phyloP scores from a whole-genome alignment of 2,329 filamentous ascomycete genomes.

The Colletotrichum sp. region DNA sequence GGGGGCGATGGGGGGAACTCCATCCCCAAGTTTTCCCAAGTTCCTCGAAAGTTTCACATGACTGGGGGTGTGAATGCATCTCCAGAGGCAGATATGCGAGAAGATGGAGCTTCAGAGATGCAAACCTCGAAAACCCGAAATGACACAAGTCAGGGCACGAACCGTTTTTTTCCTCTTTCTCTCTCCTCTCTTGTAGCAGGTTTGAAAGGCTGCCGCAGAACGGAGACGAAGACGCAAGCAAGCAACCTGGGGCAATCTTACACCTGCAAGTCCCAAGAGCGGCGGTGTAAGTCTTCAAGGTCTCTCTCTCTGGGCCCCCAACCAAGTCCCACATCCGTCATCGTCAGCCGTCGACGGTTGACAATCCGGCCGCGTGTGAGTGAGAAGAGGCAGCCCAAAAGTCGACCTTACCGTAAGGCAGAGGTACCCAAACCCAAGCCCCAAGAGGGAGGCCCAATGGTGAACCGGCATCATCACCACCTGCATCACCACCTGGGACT shows the following conservation, averaged over 20 bases:
- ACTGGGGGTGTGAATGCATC: not conserved
- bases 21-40: not conserved
- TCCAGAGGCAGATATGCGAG: not conserved
- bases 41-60: not conserved
- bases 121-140: not conserved
- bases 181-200: not conserved
- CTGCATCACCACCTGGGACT: not conserved
- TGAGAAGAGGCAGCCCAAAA: slow-evolving; percentile 3
- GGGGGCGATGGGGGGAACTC: not conserved
- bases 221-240: not conserved
- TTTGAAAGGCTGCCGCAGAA: not conserved
- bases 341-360: slow-evolving; percentile 14
- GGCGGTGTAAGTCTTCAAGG: slow-evolving; percentile 15
- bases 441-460: slow-evolving; percentile 1
- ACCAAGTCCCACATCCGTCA: slow-evolving; percentile 15
- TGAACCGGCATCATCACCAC: not conserved
- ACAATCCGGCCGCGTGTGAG: not conserved
- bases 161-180: not conserved
- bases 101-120: not conserved
- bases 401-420: slow-evolving; percentile 9
- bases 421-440: slow-evolving; percentile 7
- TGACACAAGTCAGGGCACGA: not conserved
- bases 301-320: not conserved
- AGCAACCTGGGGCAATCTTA: not conserved
- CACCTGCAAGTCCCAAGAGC: slow-evolving; percentile 1